Evolutionary conservation across 345 rosid species (phyloP).

Genomic region (Bruguiera gymnorhiza): DNA sequence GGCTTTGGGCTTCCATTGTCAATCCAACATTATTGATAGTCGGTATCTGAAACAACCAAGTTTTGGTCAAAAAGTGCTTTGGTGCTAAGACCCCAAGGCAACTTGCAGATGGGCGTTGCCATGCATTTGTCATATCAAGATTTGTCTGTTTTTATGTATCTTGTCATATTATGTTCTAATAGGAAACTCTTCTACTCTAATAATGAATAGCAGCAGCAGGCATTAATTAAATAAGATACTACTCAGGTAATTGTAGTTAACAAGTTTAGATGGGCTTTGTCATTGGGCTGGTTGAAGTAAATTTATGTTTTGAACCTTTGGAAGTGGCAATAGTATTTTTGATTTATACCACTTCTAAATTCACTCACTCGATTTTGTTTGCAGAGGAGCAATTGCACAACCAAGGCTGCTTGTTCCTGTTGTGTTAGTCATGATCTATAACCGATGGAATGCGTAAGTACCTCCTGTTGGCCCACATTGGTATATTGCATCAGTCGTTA

Average conservation of each 20-base stretch:
- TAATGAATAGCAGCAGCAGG: not conserved
- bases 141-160: not conserved
- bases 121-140: not conserved
- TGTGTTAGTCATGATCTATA: conserved; percentile 82
- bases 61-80: no score
- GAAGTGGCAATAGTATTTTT: not conserved
- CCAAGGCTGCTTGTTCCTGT: conserved; percentile 91
- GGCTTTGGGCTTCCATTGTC: no score
- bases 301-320: not conserved
- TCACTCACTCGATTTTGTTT: conserved; percentile 17
- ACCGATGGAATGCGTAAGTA: conserved; percentile 85
- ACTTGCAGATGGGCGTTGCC: not conserved
- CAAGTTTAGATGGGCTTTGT: not conserved
- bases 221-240: not conserved
- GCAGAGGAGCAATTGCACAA: conserved; percentile 81
- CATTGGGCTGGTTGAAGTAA: not conserved
- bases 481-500: not conserved
- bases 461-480: not conserved
- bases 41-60: no score
- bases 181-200: not conserved
- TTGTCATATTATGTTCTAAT: not conserved
- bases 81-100: not conserved
- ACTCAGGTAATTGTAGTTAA: not conserved
- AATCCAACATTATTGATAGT: no score
- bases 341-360: not conserved